Conservation (phyloP, 352 stramenopile genomes). For the Saprolegnia parasitica region DNA sequence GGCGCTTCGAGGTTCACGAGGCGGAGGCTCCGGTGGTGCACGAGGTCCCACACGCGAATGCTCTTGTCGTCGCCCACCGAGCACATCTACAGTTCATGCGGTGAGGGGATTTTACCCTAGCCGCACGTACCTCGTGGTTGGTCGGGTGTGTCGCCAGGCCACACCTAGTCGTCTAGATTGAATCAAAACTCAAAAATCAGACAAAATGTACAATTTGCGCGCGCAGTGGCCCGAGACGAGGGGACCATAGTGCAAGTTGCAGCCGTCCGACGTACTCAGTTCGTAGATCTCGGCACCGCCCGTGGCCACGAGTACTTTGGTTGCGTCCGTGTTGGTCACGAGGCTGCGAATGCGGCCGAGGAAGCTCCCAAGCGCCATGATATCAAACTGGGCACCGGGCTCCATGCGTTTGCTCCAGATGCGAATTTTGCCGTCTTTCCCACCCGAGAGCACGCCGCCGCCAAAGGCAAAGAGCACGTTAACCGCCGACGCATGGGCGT, state of each 20-base stretch:
- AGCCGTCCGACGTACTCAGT: constrained; percentile 64
- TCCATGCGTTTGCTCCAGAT: constrained; percentile 75
- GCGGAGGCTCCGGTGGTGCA: constrained; percentile 28
- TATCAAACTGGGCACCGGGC: constrained; percentile 65
- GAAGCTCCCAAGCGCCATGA: constrained; percentile 60
- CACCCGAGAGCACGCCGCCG: constrained; percentile 59
- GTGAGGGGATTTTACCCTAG: constrained; percentile 30
- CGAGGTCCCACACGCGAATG: constrained; percentile 34
- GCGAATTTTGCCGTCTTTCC: constrained; percentile 66
- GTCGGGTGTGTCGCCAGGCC: constrained; percentile 65
- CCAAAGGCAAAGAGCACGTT: constrained; percentile 53
- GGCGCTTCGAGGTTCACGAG: constrained; percentile 63
- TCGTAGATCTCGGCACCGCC: constrained; percentile 86
- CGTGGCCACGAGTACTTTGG: constrained; percentile 84
- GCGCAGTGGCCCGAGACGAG: constrained; percentile 75
- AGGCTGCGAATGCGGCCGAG: constrained; percentile 52
- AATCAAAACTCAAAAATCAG: not conserved
- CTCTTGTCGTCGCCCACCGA: constrained; percentile 33
- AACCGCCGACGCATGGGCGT: constrained; percentile 58
- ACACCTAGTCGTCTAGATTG: constrained; percentile 27
- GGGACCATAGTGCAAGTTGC: constrained; percentile 73
- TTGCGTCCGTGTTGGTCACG: constrained; percentile 52
- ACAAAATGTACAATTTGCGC: constrained; percentile 61
- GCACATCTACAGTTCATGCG: constrained; percentile 35
- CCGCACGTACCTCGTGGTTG: constrained; percentile 37